phyloP scores from a whole-genome alignment of 805 yeast genomes.

The Ogataea salicorniae region DNA sequence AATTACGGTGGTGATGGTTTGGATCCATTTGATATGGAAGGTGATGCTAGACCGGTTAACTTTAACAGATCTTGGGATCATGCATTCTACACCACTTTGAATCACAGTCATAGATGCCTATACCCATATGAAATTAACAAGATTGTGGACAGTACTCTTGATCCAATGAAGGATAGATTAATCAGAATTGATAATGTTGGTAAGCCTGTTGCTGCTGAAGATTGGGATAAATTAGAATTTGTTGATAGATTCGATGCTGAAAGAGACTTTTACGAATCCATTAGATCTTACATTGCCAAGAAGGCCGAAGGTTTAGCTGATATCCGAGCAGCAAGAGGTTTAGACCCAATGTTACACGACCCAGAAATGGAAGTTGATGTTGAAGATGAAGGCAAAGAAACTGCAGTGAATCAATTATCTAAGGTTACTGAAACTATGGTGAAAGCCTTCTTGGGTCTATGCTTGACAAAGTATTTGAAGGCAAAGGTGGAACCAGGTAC shows the following conservation, averaged over 20 bases:
- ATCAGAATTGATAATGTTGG: slow-evolving; percentile 75
- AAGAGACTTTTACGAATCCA: slow-evolving; percentile 73
- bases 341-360: slow-evolving; percentile 34
- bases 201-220: slow-evolving; percentile 38
- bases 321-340: slow-evolving; percentile 50
- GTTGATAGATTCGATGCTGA: slow-evolving; percentile 88
- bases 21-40: slow-evolving; percentile 99
- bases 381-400: slow-evolving; percentile 26
- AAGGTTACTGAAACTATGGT: slow-evolving; percentile 63
- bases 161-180: slow-evolving; percentile 56
- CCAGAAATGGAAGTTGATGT: slow-evolving; percentile 28
- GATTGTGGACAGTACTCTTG: slow-evolving; percentile 49
- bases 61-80: slow-evolving; percentile 94
- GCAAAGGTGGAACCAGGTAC: slow-evolving; percentile 99
- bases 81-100: slow-evolving; percentile 67
- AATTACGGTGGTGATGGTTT: slow-evolving; percentile 98
- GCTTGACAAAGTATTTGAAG: slow-evolving; percentile 74
- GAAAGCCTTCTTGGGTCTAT: slow-evolving; percentile 61
- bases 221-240: slow-evolving; percentile 47
- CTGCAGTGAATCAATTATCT: slow-evolving; percentile 56
- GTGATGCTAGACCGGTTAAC: slow-evolving; percentile 95
- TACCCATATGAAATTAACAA: slow-evolving; percentile 65
- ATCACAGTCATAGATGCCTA: slow-evolving; percentile 48
- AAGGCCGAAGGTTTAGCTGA: slow-evolving; percentile 55
- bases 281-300: slow-evolving; percentile 54